These are phyloP conservation scores for Heliocybe sulcata DNA, from an alignment of 1,284 basidiomycete species.

Conservation along the genomic window DNA sequence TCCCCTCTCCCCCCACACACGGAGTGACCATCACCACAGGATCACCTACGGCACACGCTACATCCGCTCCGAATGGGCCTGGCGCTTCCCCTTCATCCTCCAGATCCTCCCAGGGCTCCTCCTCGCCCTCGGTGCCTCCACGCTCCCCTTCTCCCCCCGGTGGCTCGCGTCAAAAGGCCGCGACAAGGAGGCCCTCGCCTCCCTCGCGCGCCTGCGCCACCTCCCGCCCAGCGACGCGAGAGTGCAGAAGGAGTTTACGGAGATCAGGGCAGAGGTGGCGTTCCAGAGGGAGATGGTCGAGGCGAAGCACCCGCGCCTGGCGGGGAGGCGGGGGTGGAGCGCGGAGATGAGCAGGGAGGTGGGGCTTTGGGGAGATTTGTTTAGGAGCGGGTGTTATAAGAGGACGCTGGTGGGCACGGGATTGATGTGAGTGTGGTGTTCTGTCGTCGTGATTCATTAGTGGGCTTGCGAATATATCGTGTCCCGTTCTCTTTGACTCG, in stretches of 20 bases:
- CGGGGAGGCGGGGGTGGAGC: not conserved
- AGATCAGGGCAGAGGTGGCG: conserved; percentile 22
- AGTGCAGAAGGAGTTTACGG: conserved; percentile 22
- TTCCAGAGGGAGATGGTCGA: conserved; percentile 17
- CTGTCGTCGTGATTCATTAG: not conserved
- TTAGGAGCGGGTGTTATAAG: not conserved
- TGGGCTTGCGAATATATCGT: no score
- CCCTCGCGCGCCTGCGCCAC: conserved; percentile 18
- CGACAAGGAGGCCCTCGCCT: conserved; percentile 22
- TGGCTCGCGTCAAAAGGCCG: conserved; percentile 27
- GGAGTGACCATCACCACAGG: conserved; percentile 18
- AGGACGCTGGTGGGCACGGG: not conserved
- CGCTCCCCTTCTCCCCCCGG: conserved; percentile 27
- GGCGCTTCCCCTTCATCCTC: conserved; percentile 15
- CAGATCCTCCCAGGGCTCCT: conserved; percentile 23
- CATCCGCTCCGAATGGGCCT: conserved; percentile 10
- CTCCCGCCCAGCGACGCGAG: conserved; percentile 11
- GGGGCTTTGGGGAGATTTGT: not conserved
- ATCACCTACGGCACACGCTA: conserved; percentile 24
- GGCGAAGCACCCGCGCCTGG: not conserved
- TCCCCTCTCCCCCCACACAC: conserved; percentile 2
- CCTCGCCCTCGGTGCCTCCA: conserved; percentile 24
- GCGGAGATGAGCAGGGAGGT: not conserved
- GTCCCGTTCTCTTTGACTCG: no score
- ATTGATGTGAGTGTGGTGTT: not conserved